A percentile compares a stretch with the other conserved stretches of the same genome.
phyloP scores from a whole-genome alignment of 805 yeast genomes.

The Wickerhamomyces canadensis region DNA sequence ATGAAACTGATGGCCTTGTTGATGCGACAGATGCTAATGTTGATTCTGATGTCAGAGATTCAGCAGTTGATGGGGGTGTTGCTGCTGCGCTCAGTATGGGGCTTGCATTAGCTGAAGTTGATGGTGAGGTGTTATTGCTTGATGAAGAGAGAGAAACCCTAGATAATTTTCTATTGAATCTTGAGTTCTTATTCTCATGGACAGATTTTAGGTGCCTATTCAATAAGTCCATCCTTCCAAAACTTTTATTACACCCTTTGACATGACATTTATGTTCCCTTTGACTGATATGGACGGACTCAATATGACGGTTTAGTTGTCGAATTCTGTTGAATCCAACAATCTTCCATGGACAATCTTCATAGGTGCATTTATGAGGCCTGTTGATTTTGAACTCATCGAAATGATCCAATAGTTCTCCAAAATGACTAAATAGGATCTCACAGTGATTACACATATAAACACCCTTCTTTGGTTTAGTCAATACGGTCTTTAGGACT shows the following conservation, averaged over 20 bases:
- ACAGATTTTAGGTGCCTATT: conserved; percentile 31
- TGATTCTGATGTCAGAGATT: neutral
- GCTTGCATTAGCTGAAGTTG: neutral
- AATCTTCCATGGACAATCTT: conserved; percentile 35
- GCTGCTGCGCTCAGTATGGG: neutral
- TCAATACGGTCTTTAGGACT: conserved; percentile 22
- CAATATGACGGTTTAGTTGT: conserved; percentile 30
- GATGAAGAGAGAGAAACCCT: conserved; percentile 4
- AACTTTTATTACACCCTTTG: conserved; percentile 67
- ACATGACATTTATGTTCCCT: conserved; percentile 61
- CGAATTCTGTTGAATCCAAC: conserved; percentile 34
- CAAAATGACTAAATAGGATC: conserved; percentile 25
- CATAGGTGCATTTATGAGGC: conserved; percentile 28
- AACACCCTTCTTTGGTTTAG: conserved; percentile 31
- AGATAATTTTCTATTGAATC: conserved; percentile 31
- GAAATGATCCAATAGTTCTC: conserved; percentile 31
- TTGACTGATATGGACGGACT: conserved; percentile 21
- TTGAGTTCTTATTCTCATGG: conserved; percentile 34
- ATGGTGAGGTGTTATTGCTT: conserved; percentile 1
- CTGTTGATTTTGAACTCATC: conserved; percentile 28
- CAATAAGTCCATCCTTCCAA: conserved; percentile 37
- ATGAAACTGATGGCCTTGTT: neutral
- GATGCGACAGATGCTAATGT: too few species aligned
- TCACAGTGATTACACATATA: conserved; percentile 34
- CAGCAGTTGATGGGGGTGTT: too few species aligned